Base-by-base conservation (phyloP, 495 filamentous ascomycete species). In the Hypomontagnella submonticulosa region DNA sequence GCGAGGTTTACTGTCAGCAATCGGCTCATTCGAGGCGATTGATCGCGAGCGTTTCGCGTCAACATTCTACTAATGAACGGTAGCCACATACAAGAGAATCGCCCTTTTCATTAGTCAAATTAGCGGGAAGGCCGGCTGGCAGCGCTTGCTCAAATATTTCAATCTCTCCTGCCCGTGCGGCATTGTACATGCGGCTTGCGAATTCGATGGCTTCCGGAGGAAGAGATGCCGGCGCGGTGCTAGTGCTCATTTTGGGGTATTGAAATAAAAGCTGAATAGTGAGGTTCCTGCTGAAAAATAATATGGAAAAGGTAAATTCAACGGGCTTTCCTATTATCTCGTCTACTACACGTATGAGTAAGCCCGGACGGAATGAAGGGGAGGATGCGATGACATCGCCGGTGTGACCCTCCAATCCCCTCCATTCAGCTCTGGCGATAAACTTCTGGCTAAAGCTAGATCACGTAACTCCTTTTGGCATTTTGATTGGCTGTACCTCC, bases 101-200 rank as follows among this genome's bases (percentile, higher is more conserved):
- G 7, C 84, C 84, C 51, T 85, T 84, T 20, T 84, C 82, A 51
- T 86, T 85, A 13, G 80, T 85, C 75, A 85, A 56, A 52, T 83
- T 85, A 12, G 82, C 71, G 3, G 81, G 81, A 10, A 86, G 67
- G 3, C 84, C 83, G 4, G 77, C 79, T 0, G 80, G 78, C 23
- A 86, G 69, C 1, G 80, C 83, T 68, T 85, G 80, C 43, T 79
- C 57, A 43, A 86, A 81, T 23, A 82, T 47, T 18, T 78, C 77
- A 27, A 77, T 65, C 27, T 83, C 70, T 15, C 84, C 84, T 23
- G 64, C 56, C n/a, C 84, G 71, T 7, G 84, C 83, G 34, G 84
- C 82, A 59, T 83, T 74, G 67, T 79, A 86, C 76, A 85, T 78
- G 19, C 79, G 73, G 1, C 72, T 63, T 1, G 83, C 82, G 49